Evolutionary conservation across 73 alveolate genomes (phyloP).

Genomic region (Diophrys sp.): DNA sequence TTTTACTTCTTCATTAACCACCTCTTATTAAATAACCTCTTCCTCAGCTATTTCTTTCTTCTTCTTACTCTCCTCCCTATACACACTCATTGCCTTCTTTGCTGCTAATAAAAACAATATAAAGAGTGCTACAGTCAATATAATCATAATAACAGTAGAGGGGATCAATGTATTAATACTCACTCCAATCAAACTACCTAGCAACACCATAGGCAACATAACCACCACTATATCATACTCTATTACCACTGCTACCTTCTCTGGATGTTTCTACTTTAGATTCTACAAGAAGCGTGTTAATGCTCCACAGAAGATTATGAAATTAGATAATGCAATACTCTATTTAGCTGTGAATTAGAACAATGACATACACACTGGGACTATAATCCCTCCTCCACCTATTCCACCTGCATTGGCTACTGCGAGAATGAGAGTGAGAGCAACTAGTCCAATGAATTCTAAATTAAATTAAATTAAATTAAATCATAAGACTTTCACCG

Average conservation of each 20-base stretch:
- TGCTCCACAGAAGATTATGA: constrained; percentile 20
- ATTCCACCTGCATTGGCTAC: constrained; percentile 89
- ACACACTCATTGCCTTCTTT: not conserved
- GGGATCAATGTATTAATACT: constrained; percentile 1
- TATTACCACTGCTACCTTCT: constrained; percentile 25
- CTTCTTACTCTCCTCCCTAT: constrained; percentile 7
- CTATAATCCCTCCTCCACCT: constrained; percentile 89
- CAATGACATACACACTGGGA: constrained; percentile 72
- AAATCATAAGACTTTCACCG: too few species aligned
- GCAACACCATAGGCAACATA: constrained; percentile 46
- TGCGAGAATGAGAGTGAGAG: constrained; percentile 43
- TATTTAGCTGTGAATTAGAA: constrained; percentile 52
- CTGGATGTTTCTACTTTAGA: constrained; percentile 37
- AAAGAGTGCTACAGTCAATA: not conserved
- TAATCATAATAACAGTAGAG: not conserved
- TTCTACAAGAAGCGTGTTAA: constrained; percentile 22
- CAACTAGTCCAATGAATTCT: constrained; percentile 27
- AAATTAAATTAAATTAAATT: too few species aligned
- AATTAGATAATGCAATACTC: not conserved
- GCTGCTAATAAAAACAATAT: not conserved
- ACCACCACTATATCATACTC: constrained; percentile 43
- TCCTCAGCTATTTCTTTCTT: not conserved
- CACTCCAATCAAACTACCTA: constrained; percentile 47
- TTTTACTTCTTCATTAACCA: too few species aligned
- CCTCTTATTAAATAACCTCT: too few species aligned